Evolutionary conservation across 1,139 yeast genomes (phyloP).

Genomic region (Protomyces gravidus): DNA sequence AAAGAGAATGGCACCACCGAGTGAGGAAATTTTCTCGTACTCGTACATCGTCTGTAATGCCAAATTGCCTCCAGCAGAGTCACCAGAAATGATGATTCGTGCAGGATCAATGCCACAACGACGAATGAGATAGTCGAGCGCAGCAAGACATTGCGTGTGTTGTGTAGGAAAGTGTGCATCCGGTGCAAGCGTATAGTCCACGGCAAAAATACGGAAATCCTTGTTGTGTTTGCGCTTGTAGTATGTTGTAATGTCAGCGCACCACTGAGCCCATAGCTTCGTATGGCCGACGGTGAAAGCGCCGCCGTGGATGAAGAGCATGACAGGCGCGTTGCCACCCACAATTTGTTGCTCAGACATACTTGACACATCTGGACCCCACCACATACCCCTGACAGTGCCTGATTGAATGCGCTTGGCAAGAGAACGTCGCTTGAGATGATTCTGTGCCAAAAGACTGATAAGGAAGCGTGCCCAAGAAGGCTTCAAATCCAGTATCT

Average conservation of each 20-base stretch:
- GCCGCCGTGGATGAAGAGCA: constrained; percentile 20
- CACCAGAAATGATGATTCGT: constrained; percentile 24
- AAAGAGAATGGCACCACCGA: constrained; percentile 22
- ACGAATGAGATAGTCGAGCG: constrained; percentile 15
- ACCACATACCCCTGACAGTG: constrained; percentile 19
- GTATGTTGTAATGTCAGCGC: constrained; percentile 3
- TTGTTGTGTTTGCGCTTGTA: constrained; percentile 19
- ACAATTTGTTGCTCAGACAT: constrained; percentile 5
- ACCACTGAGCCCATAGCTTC: constrained; percentile 17
- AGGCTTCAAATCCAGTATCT: background rate
- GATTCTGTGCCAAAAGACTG: constrained; percentile 2
- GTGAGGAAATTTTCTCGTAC: background rate
- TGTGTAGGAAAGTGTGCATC: constrained; percentile 13
- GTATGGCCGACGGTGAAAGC: constrained; percentile 23
- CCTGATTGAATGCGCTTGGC: constrained; percentile 13
- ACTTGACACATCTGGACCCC: constrained; percentile 5
- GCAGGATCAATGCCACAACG: constrained; percentile 2
- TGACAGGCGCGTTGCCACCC: constrained; percentile 11
- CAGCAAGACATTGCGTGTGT: constrained; percentile 9
- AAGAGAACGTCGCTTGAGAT: background rate
- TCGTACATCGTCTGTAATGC: constrained; percentile 20
- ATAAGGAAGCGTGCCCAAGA: constrained; percentile 6
- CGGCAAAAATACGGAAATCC: constrained; percentile 4
- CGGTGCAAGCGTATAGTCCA: constrained; percentile 19
- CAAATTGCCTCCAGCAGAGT: constrained; percentile 22